A percentile compares a stretch with the other conserved stretches of the same genome.
These are phyloP conservation scores for Tremellales sp. DNA, from an alignment of 1,284 basidiomycete species.

Conservation along the genomic window DNA sequence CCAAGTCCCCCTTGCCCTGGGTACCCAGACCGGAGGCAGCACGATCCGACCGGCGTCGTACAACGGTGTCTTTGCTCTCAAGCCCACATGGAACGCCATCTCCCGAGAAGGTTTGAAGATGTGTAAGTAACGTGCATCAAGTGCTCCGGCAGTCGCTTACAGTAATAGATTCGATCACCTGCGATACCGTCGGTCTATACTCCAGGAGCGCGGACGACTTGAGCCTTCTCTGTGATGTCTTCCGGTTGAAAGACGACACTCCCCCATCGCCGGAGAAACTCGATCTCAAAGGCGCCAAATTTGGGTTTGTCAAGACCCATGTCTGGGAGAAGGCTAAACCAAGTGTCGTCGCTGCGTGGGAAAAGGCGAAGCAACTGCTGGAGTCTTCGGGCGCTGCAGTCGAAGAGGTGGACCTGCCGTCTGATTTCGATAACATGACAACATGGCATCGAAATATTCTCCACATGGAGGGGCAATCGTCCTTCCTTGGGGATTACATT, in stretches of 20 bases:
- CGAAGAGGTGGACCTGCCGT: slow-evolving; percentile 24
- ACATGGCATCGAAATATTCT: slow-evolving; percentile 26
- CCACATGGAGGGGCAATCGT: slow-evolving; percentile 21
- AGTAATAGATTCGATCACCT: slow-evolving; percentile 23
- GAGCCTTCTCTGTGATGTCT: slow-evolving; percentile 28
- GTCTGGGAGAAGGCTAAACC: slow-evolving; percentile 17
- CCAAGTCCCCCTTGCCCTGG: slow-evolving; percentile 32
- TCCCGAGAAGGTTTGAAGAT: slow-evolving; percentile 37
- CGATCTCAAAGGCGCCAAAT: slow-evolving; percentile 19
- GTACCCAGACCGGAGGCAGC: slow-evolving; percentile 30
- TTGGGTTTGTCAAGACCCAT: slow-evolving; percentile 30
- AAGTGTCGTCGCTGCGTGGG: slow-evolving; percentile 13
- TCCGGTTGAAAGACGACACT: slow-evolving; percentile 25
- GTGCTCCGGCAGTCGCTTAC: no score
- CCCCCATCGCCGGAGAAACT: slow-evolving; percentile 17
- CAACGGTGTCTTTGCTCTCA: slow-evolving; percentile 37
- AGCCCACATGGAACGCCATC: slow-evolving; percentile 39
- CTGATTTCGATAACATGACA: slow-evolving; percentile 16
- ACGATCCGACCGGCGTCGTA: slow-evolving; percentile 35
- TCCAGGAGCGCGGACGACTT: slow-evolving; percentile 33
- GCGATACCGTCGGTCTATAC: slow-evolving; percentile 39
- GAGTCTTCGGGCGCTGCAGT: slow-evolving; percentile 20
- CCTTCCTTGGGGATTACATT: slow-evolving; percentile 24
- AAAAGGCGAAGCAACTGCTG: slow-evolving; percentile 17
- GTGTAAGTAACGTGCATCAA: no score